Conservation (phyloP, 345 rosid species). For the Rubroshorea leprosula region DNA sequence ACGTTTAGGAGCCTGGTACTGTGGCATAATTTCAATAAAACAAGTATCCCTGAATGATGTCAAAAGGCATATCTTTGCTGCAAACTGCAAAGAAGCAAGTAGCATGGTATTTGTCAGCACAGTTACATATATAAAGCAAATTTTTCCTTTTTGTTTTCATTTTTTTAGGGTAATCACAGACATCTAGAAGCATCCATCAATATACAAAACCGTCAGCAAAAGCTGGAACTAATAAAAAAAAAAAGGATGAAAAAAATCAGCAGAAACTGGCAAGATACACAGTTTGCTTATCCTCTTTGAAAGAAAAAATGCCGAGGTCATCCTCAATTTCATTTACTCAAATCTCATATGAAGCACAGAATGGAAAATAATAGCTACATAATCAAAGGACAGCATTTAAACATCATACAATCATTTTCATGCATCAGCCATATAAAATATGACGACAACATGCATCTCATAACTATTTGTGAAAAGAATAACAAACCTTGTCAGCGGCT, state of each 20-base stretch:
- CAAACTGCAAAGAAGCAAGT: conserved; percentile 52
- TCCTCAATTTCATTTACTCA: background rate
- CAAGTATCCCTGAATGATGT: conserved; percentile 95
- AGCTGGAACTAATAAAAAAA: too few species aligned
- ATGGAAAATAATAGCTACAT: conserved; percentile 10
- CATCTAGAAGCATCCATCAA: too few species aligned
- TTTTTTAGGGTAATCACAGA: too few species aligned
- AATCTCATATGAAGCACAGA: too few species aligned
- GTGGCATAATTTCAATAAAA: conserved; percentile 81
- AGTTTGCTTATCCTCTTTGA: too few species aligned
- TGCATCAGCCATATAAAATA: background rate
- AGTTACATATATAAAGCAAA: too few species aligned
- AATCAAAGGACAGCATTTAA: background rate
- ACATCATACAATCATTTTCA: background rate
- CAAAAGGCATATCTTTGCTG: conserved; percentile 88
- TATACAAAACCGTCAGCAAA: too few species aligned
- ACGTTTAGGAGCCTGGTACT: conserved; percentile 51
- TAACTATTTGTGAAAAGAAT: conserved; percentile 13
- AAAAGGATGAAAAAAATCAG: too few species aligned
- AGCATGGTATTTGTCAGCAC: too few species aligned
- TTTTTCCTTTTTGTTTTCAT: too few species aligned
- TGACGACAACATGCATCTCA: conserved; percentile 2
- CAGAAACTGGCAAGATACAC: too few species aligned
- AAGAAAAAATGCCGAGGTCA: conserved; percentile 5
- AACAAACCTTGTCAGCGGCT: conserved; percentile 81